phyloP scores from a whole-genome alignment of 805 yeast genomes.

The Pichia deserticola region DNA sequence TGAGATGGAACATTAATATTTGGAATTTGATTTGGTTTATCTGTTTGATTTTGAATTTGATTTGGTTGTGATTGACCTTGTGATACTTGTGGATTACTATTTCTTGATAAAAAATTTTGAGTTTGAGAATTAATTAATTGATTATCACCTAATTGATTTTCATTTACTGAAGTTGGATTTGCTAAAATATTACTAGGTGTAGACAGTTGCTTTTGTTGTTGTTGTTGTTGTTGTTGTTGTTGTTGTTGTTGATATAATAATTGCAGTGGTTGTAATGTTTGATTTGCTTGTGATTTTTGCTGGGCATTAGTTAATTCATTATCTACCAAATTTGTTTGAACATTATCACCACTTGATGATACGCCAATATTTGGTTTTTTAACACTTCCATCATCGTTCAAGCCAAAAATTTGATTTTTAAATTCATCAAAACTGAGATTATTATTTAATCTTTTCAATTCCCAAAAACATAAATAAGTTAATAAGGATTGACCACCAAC shows the following conservation, averaged over 20 bases:
- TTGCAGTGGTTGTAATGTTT: slow-evolving; percentile 4
- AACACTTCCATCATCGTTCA: slow-evolving; percentile 16
- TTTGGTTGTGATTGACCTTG: no score
- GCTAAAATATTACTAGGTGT: no score
- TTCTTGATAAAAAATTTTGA: no score
- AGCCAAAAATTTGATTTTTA: slow-evolving; percentile 27
- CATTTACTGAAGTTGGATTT: no score
- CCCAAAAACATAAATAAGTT: slow-evolving; percentile 59
- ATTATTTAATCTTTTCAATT: slow-evolving; percentile 31
- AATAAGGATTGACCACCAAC: slow-evolving; percentile 60
- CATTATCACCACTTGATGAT: background rate
- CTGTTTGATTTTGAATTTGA: no score
- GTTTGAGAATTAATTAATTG: no score
- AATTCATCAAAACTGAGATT: slow-evolving; percentile 14
- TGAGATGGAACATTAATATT: background rate
- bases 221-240: slow-evolving; percentile 4
- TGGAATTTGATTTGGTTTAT: background rate
- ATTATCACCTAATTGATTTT: no score
- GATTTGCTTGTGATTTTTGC: slow-evolving; percentile 7
- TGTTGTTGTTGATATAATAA: slow-evolving; percentile 5
- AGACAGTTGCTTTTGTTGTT: background rate
- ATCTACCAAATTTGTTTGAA: slow-evolving; percentile 1
- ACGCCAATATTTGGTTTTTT: background rate
- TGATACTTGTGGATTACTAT: no score
- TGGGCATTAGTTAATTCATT: slow-evolving; percentile 9